Evolutionary conservation across 2,329 filamentous ascomycete genomes (phyloP), one percentile per base, ranked within the genome.

Genomic region (Cercospora berteroae): DNA sequence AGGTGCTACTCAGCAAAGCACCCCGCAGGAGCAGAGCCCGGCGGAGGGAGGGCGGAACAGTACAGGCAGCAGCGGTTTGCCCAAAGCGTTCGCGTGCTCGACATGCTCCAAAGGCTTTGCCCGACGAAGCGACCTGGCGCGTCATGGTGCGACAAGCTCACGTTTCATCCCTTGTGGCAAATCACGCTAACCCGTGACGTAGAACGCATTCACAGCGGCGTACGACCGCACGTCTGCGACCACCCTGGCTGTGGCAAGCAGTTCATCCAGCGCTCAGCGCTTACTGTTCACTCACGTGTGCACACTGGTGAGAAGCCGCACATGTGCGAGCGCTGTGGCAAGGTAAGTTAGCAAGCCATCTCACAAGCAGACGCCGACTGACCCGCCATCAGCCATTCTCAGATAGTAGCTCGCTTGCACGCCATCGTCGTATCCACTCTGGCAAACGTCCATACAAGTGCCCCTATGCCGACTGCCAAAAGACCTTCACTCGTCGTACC

Each of bases 231-330:
- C 78, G 90, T 94, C 60, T 99, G 95, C 81, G 94, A 97, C 75
- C 92, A 88, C 78, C 90, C 90, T 48, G 89, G 88, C 63, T 99
- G 95, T 79, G 92, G 92, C 71, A 99, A 98, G 81, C 92, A 94
- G 77, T 99, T 99, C 78, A 99, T 99, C 74, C 95, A 99, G 80
- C 88, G 95, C 65, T 97, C 94, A 29, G 95, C 95, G 23, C 82
- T 99, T 78, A 99, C 95, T 0, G 95, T 99, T 7, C 95, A 98
- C 80, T 90, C 92, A 77, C 91, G 95, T 74, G 94, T 97, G 20
- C 95, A 99, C 80, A 98, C 95, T 1, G 95, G 95, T 71, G 95
- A 98, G 82, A 99, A 99, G 81, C 95, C 95, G 60, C 95, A 99
- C 76, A 94, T 95, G 88, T 99, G 95, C 78, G 95, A 97, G 81